phyloP scores from a whole-genome alignment of 192 early-diverging fungal genomes.

The Umbelopsis vinacea region DNA sequence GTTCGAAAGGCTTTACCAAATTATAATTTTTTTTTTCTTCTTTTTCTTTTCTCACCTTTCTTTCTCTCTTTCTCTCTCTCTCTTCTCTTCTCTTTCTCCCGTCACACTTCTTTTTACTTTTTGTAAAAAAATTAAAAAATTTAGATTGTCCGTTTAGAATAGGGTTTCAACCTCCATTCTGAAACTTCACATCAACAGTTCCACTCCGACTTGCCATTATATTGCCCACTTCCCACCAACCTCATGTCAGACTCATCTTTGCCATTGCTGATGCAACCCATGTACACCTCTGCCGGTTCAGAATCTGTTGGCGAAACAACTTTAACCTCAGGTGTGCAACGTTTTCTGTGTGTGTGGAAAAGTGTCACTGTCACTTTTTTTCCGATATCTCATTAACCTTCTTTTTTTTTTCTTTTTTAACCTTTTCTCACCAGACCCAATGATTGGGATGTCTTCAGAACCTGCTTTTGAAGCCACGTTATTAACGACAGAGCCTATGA shows the following conservation, averaged over 20 bases:
- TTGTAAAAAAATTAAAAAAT: neutral
- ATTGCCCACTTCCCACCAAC: neutral
- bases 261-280: slow-evolving; percentile 16
- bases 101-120: neutral
- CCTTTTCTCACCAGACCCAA: neutral
- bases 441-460: neutral
- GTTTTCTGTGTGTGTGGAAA: neutral
- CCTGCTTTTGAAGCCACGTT: neutral
- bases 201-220: neutral
- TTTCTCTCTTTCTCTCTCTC: slow-evolving; percentile 7
- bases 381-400: neutral
- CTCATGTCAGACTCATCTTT: neutral
- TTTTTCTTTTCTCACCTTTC: too few relatives aligned
- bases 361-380: slow-evolving; percentile 10
- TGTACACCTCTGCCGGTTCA: slow-evolving; percentile 21
- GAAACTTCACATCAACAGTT: neutral
- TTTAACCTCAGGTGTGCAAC: slow-evolving; percentile 11
- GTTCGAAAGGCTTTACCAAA: too few relatives aligned
- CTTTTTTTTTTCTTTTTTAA: neutral
- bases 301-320: neutral
- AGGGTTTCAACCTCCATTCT: neutral
- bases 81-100: neutral
- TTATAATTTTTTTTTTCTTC: too few relatives aligned
- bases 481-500: slow-evolving; percentile 12
- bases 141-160: neutral